Base-by-base conservation (phyloP, 768 basidiomycete genomes). In the Termitomyces sp. region DNA sequence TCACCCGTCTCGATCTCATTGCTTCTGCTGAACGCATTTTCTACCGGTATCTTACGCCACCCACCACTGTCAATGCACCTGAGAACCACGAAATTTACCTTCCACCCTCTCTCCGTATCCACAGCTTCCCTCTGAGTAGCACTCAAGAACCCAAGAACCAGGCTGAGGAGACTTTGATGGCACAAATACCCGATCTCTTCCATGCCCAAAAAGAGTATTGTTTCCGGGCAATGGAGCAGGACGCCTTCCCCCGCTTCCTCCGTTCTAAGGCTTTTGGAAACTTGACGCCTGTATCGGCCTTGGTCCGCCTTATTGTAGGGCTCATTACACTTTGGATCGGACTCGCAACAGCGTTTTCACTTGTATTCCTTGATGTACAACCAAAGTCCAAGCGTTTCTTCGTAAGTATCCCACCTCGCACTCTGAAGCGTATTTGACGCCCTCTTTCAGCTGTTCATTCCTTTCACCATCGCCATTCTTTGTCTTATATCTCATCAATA, bases 21-120 rank as follows among this genome's bases (percentile, higher is more conserved):
- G 89, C 88, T 7, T 92, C 91, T 29, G 97, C 96, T 10, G 97
- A 98, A 66, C 91, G 94, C 65, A 98, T 99, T 62, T 98, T 86
- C 76, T 88, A 88, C 67, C 88, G 94, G 50, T 98, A 98, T 73
- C 86, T 99, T 56, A 88, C 89, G 5, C 90, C 88, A 5, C 85
- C 83, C 32, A 82, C 79, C n/a, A 80, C 85, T 16, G 81, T 88
- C 7, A 85, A 89, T 58, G 84, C 88, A 15, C 83, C 85, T 12
- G 91, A 94, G 67, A 95, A 94, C 71, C 96, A 98, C 69, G 96
- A 98, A 76, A 95, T 99, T 47, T 98, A 98, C 68, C 87, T 99
- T 18, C 97, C 97, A 0, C 91, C 94, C 1, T 82, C 91, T 22
- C 82, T 99, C 41, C 91, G 97, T 47, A 86, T 98, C 64, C 86